Evolutionary conservation across 768 basidiomycete species (phyloP), one percentile per base, ranked within the genome.

Genomic region (Naganishia onofrii): DNA sequence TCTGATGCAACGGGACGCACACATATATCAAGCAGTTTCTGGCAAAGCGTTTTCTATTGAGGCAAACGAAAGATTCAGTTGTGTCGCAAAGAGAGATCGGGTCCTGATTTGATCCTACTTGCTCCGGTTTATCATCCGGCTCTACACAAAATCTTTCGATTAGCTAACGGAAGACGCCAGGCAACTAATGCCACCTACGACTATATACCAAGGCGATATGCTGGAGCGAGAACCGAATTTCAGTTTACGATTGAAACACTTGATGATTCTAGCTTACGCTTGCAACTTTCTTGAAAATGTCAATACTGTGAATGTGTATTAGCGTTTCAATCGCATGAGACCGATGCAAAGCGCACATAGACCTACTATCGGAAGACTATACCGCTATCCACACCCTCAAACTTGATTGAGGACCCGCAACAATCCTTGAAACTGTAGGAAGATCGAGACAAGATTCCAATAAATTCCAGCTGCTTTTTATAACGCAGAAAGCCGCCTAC

Each of bases 121-220:
- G 91, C 38, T 90, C 90, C 0, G 83, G 80, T 13, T 84, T 88
- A 75, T 92, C 90, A 28, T 81, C 86, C 7, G 87, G 87, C 5
- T 87, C 91, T 92, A 70, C 8, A 26, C 13, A 42, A 9, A n/a
- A 26, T 26, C 2, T 13, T 13, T 46, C 23, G 21, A 63, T 23
- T 5, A 29, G 42, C 12, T 17, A 36, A 34, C 7, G 15, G 34
- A 23, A 3, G 32, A 34, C 7, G 15, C 34, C n/a, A 23, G 19
- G 4, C 6, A 26, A 13, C 7, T 17, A 23, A 12, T 26, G 23
- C 28, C 34, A 73, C 81, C 58, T 72, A 91, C 93, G 85, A 64
- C 92, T 93, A 51, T 95, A 84, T 48, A 98, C 89, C 26, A 98
- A 81, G 0, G 86, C 90, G 55, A 95, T 84, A 78, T 96, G 93